Conservation (phyloP, 164 flowering plant species). For the Annona squamosa region DNA sequence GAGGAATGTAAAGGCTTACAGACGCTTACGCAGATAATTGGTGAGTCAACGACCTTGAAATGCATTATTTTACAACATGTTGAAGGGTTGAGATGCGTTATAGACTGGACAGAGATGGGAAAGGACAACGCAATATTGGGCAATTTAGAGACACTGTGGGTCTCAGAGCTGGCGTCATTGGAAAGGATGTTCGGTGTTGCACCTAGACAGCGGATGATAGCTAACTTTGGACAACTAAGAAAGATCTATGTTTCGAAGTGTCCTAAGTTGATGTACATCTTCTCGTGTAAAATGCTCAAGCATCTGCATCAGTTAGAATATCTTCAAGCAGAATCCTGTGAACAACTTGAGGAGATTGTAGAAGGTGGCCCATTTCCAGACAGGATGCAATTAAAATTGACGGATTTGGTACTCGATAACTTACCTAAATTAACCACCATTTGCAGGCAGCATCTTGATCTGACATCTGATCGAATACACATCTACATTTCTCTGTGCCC, state of each 20-base stretch:
- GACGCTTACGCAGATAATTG: too few relatives aligned
- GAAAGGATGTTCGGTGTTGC: too few relatives aligned
- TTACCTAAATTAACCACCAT: neutral
- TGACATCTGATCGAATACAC: neutral
- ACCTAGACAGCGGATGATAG: too few relatives aligned
- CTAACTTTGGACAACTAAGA: too few relatives aligned
- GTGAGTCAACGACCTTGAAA: too few relatives aligned
- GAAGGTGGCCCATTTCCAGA: neutral
- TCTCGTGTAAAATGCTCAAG: neutral
- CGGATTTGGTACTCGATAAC: neutral
- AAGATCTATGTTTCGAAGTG: neutral
- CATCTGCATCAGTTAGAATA: neutral
- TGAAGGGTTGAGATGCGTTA: too few relatives aligned
- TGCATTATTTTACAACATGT: too few relatives aligned
- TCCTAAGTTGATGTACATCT: neutral
- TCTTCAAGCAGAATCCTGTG: neutral
- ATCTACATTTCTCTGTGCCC: neutral
- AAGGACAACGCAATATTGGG: too few relatives aligned
- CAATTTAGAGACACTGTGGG: too few relatives aligned
- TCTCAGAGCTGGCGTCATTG: too few relatives aligned
- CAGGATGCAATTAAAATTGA: neutral
- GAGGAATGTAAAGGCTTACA: too few relatives aligned
- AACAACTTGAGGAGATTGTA: neutral
- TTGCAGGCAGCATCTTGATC: neutral
- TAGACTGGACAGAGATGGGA: too few relatives aligned